phyloP scores from a whole-genome alignment of 257 asterid species.

The Ballota nigra region DNA sequence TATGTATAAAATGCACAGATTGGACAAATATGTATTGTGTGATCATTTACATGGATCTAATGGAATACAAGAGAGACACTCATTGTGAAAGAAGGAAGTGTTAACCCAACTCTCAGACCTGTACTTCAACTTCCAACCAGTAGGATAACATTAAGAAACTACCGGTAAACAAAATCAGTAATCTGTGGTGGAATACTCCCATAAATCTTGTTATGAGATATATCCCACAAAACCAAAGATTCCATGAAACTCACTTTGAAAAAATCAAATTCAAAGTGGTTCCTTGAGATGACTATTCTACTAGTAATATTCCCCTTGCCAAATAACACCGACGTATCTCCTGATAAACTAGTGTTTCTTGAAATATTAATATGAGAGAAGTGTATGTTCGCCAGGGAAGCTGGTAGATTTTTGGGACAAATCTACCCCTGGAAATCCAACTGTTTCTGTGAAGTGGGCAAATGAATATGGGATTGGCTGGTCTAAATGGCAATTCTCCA shows the following conservation, averaged over 20 bases:
- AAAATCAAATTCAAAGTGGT: constrained; percentile 27
- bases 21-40: too few species aligned
- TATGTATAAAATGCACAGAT: too few species aligned
- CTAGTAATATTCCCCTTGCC: constrained; percentile 24
- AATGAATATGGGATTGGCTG: constrained; percentile 26
- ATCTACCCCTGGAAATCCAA: neutral
- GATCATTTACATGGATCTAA: too few species aligned
- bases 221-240: too few species aligned
- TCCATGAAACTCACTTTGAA: neutral
- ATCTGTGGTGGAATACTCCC: constrained; percentile 30
- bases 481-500: constrained; percentile 13
- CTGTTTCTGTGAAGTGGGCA: neutral
- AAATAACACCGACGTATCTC: constrained; percentile 30
- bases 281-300: constrained; percentile 22
- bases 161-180: constrained; percentile 21
- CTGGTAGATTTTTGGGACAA: constrained; percentile 24
- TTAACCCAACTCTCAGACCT: constrained; percentile 23
- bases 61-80: constrained; percentile 33
- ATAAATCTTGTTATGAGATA: too few species aligned
- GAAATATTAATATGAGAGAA: constrained; percentile 22
- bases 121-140: constrained; percentile 34
- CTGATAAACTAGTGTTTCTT: constrained; percentile 33
- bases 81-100: constrained; percentile 32
- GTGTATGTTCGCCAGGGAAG: constrained; percentile 18
- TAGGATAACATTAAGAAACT: constrained; percentile 30